phyloP scores from a whole-genome alignment of 1,284 basidiomycete species.

The Puccinia coronata region DNA sequence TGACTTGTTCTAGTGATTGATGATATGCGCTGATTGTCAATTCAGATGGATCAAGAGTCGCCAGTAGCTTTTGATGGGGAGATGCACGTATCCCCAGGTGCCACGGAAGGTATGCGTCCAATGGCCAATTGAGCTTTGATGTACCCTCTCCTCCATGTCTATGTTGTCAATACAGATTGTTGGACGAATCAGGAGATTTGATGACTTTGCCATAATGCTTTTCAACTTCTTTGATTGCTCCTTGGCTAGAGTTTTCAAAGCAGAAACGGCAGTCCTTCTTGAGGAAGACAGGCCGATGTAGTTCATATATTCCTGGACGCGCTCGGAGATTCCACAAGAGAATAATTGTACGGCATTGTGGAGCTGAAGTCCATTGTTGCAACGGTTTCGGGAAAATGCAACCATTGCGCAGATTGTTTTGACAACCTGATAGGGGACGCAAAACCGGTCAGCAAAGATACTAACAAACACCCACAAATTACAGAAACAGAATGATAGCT shows the following conservation, averaged over 20 bases:
- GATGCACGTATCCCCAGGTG: slow-evolving; percentile 9
- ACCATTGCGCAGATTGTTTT: neutral
- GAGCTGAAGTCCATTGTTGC: neutral
- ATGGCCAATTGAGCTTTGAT: neutral
- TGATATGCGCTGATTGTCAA: neutral
- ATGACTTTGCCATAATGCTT: neutral
- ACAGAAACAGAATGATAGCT: too few species aligned
- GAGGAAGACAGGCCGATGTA: neutral
- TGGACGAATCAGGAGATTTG: neutral
- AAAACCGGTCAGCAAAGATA: too few species aligned
- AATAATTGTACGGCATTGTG: neutral
- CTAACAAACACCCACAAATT: too few species aligned
- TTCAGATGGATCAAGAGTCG: neutral
- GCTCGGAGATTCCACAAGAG: neutral
- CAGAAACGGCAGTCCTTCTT: neutral
- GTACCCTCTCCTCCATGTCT: neutral
- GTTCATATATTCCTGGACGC: neutral
- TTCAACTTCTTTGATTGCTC: neutral
- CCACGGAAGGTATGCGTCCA: neutral
- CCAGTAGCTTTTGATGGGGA: neutral
- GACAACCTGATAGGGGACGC: slow-evolving; percentile 49
- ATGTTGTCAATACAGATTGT: slow-evolving; percentile 13
- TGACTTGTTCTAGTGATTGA: neutral
- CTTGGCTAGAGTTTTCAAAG: neutral
- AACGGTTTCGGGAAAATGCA: neutral